A percentile compares a stretch with the other conserved stretches of the same genome.
Conservation (phyloP, 306 rosid species). For the Castanea sativa region DNA sequence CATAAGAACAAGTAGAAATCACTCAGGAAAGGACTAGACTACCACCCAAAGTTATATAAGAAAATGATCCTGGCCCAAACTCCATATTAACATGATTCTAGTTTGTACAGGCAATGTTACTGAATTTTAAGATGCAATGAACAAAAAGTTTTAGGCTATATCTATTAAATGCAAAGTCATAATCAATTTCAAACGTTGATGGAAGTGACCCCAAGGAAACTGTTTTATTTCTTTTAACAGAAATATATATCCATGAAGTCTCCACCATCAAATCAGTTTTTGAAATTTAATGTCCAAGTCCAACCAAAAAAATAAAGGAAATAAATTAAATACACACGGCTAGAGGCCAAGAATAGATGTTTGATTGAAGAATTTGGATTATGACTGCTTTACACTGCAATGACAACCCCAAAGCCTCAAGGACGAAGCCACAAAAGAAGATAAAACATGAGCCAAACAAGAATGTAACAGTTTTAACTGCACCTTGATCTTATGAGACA, state of each 20-base stretch:
- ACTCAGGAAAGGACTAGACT: not conserved
- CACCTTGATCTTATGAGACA: conserved; percentile 80
- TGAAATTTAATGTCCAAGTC: not conserved
- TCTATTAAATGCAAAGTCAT: not conserved
- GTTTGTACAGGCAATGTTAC: not conserved
- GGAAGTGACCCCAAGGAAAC: not conserved
- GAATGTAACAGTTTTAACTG: conserved; percentile 13
- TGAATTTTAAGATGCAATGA: not conserved
- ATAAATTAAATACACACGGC: not conserved
- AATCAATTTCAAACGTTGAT: not conserved
- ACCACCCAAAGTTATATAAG: not conserved
- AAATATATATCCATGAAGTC: not conserved
- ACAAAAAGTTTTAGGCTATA: not conserved
- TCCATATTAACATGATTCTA: not conserved
- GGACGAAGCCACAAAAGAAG: not conserved
- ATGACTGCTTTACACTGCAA: not conserved
- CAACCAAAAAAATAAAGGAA: not conserved
- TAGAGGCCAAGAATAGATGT: not conserved
- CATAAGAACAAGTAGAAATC: not conserved
- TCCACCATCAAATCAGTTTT: not conserved
- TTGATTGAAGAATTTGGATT: not conserved
- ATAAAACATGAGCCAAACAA: conserved; percentile 9
- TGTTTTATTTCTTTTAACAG: not conserved
- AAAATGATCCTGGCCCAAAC: not conserved
- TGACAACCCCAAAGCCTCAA: too few relatives aligned